A percentile compares a stretch with the other conserved stretches of the same genome.
Evolutionary conservation across 2,329 filamentous ascomycete genomes (phyloP).

Genomic region (Colletotrichum siamense): DNA sequence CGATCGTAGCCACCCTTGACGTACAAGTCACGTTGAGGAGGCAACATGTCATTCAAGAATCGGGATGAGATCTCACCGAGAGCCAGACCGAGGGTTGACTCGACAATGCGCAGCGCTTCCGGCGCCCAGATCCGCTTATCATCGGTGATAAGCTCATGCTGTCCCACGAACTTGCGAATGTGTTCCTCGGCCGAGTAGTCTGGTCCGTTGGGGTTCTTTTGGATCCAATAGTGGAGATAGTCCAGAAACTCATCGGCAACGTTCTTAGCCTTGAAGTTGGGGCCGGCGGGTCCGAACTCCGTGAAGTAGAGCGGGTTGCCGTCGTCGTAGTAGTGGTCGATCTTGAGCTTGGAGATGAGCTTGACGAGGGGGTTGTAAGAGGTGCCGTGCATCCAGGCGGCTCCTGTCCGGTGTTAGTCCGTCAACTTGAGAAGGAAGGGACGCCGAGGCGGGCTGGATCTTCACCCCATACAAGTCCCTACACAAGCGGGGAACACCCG

Average conservation of each 20-base stretch:
- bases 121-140: neutral
- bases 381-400: slow-evolving; percentile 3
- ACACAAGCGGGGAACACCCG: neutral
- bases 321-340: slow-evolving; percentile 1
- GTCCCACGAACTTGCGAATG: neutral
- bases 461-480: neutral
- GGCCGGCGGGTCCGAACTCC: neutral
- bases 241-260: neutral
- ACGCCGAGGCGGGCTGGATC: neutral
- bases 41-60: neutral
- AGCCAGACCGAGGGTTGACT: neutral
- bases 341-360: neutral
- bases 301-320: neutral
- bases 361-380: neutral
- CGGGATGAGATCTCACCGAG: neutral
- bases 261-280: neutral
- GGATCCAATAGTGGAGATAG: neutral
- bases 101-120: neutral
- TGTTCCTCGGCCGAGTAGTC: neutral
- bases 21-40: neutral
- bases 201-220: neutral
- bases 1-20: neutral
- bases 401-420: neutral
- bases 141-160: neutral
- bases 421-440: neutral